Conservation (phyloP, 306 rosid species). For the Vigna reflexopilosa region DNA sequence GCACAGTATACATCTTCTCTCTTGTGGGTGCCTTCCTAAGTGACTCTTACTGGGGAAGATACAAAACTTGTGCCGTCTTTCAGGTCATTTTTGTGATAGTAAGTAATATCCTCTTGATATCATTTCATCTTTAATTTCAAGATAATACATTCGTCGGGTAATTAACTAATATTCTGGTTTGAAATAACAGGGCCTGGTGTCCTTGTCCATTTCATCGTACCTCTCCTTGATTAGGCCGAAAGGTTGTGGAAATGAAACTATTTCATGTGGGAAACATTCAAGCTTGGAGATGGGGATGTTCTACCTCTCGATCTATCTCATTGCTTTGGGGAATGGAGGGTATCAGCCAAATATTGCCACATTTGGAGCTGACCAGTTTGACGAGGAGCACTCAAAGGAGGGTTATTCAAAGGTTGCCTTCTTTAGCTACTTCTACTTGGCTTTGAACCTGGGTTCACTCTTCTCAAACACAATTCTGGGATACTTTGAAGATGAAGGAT, state of each 20-base stretch:
- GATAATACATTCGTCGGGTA: background rate
- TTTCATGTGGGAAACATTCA: constrained; percentile 49
- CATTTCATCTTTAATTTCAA: constrained; percentile 15
- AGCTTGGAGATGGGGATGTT: constrained; percentile 52
- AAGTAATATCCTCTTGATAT: constrained; percentile 44
- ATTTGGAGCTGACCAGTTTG: constrained; percentile 75
- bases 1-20: constrained; percentile 63
- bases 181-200: constrained; percentile 68
- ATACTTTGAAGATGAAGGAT: constrained; percentile 64
- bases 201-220: constrained; percentile 73
- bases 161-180: constrained; percentile 28
- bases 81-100: constrained; percentile 77
- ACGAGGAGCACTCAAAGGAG: constrained; percentile 58
- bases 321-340: constrained; percentile 73
- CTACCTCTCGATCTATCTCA: constrained; percentile 65
- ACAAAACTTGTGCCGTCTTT: constrained; percentile 60
- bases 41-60: constrained; percentile 71
- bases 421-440: constrained; percentile 67
- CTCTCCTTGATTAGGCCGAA: constrained; percentile 72
- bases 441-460: constrained; percentile 70
- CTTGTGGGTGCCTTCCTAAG: constrained; percentile 66
- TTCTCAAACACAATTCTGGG: constrained; percentile 74
- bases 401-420: constrained; percentile 58
- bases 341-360: constrained; percentile 70
- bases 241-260: constrained; percentile 75